These are phyloP conservation scores for Amanita rimosa DNA, from an alignment of 768 basidiomycete genomes.

Conservation along the genomic window DNA sequence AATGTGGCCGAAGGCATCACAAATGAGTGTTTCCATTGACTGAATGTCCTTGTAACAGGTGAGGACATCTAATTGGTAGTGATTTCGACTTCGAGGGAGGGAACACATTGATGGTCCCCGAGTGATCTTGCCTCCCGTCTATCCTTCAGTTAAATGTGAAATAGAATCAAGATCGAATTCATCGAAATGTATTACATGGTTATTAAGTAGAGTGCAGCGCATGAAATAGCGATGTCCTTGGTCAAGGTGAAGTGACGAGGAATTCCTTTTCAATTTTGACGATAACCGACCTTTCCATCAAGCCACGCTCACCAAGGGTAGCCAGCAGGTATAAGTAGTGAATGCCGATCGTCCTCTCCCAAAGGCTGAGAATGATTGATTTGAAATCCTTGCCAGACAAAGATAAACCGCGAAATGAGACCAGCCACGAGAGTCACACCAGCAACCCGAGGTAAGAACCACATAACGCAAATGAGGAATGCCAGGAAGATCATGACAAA, in stretches of 20 bases:
- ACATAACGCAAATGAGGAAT: constrained; percentile 17
- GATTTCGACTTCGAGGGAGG: too few relatives aligned
- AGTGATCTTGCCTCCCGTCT: too few relatives aligned
- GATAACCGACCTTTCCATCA: not conserved
- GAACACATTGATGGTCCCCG: too few relatives aligned
- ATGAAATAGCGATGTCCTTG: too few relatives aligned
- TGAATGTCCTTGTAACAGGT: too few relatives aligned
- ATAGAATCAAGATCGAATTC: not conserved
- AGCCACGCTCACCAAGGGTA: constrained; percentile 5
- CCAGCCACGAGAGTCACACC: constrained; percentile 16
- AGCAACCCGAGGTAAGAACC: constrained; percentile 13
- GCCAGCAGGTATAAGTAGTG: constrained; percentile 23
- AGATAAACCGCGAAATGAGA: constrained; percentile 17
- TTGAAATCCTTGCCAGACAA: constrained; percentile 26
- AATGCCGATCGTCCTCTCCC: constrained; percentile 30
- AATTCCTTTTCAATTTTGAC: not conserved
- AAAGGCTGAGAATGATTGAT: constrained; percentile 22
- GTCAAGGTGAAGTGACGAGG: not conserved
- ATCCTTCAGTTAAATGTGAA: too few relatives aligned
- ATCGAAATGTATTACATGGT: not conserved
- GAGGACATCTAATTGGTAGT: too few relatives aligned
- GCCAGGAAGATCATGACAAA: constrained; percentile 26
- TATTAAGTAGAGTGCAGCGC: too few relatives aligned
- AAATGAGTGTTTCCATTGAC: too few relatives aligned
- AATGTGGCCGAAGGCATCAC: too few relatives aligned